phyloP scores from a whole-genome alignment of 305 asterid species.

The Stenogyne calaminthoides region DNA sequence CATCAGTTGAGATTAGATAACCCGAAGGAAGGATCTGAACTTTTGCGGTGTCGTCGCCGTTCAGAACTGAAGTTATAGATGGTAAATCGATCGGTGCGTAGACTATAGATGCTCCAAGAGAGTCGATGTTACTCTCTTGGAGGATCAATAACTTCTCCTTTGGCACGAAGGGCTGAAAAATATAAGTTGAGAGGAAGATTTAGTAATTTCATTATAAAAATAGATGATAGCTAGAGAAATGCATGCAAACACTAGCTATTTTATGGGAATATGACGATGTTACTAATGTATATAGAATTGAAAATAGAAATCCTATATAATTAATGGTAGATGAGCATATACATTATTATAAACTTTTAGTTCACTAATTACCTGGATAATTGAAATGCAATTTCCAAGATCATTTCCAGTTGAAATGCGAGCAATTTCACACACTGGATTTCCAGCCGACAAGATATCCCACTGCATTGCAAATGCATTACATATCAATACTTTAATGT shows the following conservation, averaged over 20 bases:
- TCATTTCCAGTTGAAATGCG: conserved; percentile 53
- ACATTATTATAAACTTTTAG: not conserved
- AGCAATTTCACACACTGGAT: conserved; percentile 42
- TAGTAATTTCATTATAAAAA: too few relatives aligned
- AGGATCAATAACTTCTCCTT: conserved; percentile 48
- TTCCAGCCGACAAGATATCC: conserved; percentile 56
- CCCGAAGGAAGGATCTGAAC: conserved; percentile 69
- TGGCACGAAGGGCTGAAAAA: conserved; percentile 39
- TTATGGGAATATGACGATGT: too few relatives aligned
- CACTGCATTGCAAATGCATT: conserved; percentile 59
- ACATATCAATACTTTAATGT: not conserved
- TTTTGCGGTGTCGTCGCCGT: conserved; percentile 38
- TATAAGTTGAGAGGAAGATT: too few relatives aligned
- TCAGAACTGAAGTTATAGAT: conserved; percentile 30
- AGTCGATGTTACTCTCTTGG: conserved; percentile 56
- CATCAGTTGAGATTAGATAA: conserved; percentile 53
- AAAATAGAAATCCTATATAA: too few relatives aligned
- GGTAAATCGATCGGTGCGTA: conserved; percentile 51
- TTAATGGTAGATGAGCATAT: too few relatives aligned
- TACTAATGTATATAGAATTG: too few relatives aligned
- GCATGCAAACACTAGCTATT: not conserved
- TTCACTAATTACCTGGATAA: conserved; percentile 50
- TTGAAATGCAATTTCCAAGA: conserved; percentile 50
- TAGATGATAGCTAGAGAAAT: not conserved
- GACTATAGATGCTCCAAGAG: conserved; percentile 46